Evolutionary conservation across 139 green algal genomes (phyloP).

Genomic region (Chlamydomonas sphaeroides): DNA sequence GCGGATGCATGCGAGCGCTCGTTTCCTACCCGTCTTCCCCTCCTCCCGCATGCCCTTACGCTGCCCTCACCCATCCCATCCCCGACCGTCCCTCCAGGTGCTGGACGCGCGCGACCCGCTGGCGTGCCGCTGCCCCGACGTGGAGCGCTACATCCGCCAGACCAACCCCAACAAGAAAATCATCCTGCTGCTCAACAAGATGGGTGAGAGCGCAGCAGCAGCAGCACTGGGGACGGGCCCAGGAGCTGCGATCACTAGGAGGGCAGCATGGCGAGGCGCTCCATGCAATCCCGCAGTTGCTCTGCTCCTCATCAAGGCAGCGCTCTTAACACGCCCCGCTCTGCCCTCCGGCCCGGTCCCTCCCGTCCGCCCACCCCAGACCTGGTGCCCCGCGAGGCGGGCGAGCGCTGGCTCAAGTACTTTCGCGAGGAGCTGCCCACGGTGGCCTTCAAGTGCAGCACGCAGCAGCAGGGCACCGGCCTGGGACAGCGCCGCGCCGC

Average conservation of each 20-base stretch:
- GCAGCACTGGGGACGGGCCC: too few species aligned
- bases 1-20: too few species aligned
- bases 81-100: too few species aligned
- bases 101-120: constrained; percentile 95
- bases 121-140: constrained; percentile 89
- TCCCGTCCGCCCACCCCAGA: constrained; percentile 64
- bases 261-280: too few species aligned
- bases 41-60: too few species aligned
- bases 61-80: too few species aligned
- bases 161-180: constrained; percentile 89
- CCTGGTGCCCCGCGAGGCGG: constrained; percentile 90
- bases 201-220: constrained; percentile 81
- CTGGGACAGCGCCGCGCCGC: constrained; percentile 53
- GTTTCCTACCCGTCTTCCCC: too few species aligned
- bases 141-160: constrained; percentile 90
- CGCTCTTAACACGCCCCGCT: too few species aligned
- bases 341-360: too few species aligned
- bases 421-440: constrained; percentile 94
- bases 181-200: constrained; percentile 99
- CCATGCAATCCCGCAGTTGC: too few species aligned
- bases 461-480: constrained; percentile 77
- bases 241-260: too few species aligned
- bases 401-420: constrained; percentile 93
- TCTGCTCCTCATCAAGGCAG: too few species aligned
- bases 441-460: constrained; percentile 97